phyloP scores from a whole-genome alignment of 2,329 filamentous ascomycete species.

The Apiospora sp. region DNA sequence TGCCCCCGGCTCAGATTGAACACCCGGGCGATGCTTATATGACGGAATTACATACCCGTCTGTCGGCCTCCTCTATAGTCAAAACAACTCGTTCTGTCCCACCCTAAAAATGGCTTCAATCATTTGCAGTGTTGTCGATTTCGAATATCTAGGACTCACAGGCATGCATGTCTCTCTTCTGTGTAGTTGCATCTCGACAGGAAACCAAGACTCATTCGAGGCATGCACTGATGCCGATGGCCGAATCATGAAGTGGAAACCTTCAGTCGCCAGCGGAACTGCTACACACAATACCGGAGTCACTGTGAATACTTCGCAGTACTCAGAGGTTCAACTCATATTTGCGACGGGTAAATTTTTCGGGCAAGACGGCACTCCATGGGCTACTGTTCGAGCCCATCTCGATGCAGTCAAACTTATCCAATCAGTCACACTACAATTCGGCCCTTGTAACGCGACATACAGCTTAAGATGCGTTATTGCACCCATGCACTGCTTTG shows the following conservation, averaged over 20 bases:
- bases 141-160: neutral
- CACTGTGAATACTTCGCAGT: neutral
- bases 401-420: neutral
- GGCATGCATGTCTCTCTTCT: slow-evolving; percentile 5
- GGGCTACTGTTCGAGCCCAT: neutral
- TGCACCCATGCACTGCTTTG: neutral
- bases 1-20: too few species aligned
- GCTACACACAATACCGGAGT: neutral
- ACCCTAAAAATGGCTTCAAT: neutral
- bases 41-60: neutral
- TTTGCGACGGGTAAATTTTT: neutral
- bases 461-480: neutral
- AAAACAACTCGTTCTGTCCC: neutral
- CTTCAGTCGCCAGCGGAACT: neutral
- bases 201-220: neutral
- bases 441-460: neutral
- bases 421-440: neutral
- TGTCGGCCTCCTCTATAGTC: neutral
- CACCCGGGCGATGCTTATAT: neutral
- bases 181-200: neutral
- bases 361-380: neutral
- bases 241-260: neutral
- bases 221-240: neutral
- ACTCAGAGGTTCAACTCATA: neutral
- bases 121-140: neutral